phyloP scores from a whole-genome alignment of 2,329 filamentous ascomycete species.

The Aspergillus awamori region DNA sequence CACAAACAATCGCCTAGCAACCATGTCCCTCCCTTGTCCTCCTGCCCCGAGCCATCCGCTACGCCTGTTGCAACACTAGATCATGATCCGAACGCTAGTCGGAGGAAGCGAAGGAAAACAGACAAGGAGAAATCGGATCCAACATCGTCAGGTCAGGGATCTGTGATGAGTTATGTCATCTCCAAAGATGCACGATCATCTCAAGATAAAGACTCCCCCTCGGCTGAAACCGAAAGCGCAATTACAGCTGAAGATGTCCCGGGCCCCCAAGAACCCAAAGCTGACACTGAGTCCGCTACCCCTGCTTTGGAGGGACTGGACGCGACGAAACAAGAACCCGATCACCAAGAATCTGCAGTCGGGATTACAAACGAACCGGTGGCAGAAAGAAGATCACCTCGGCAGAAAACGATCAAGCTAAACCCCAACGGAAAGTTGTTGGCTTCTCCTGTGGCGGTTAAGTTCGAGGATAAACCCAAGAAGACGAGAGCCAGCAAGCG shows the following conservation, averaged over 20 bases:
- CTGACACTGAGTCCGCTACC: too few species aligned
- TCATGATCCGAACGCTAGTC: conserved; percentile 36
- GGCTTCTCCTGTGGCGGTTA: conserved; percentile 37
- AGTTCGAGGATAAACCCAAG: conserved; percentile 22
- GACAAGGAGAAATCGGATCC: conserved; percentile 15
- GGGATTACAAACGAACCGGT: not conserved
- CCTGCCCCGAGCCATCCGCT: conserved; percentile 4
- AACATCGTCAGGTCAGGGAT: not conserved
- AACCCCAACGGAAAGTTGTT: conserved; percentile 49
- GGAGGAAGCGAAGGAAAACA: conserved; percentile 43
- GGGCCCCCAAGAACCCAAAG: too few species aligned
- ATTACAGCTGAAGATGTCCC: not conserved
- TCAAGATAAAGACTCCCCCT: not conserved
- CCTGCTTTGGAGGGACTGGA: too few species aligned
- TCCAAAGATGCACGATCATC: not conserved
- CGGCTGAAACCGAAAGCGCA: not conserved
- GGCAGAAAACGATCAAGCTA: conserved; percentile 52
- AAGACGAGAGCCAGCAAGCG: conserved; percentile 32
- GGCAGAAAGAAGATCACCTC: conserved; percentile 46
- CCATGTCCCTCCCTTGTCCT: not conserved
- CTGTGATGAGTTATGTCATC: not conserved
- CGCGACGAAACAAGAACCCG: not conserved
- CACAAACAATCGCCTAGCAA: not conserved
- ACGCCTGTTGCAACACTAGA: conserved; percentile 21
- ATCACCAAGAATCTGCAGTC: not conserved